A percentile compares a stretch with the other conserved stretches of the same genome.
Evolutionary conservation across 1,284 basidiomycete genomes (phyloP).

Genomic region (Melampsora abietis-canadensis): DNA sequence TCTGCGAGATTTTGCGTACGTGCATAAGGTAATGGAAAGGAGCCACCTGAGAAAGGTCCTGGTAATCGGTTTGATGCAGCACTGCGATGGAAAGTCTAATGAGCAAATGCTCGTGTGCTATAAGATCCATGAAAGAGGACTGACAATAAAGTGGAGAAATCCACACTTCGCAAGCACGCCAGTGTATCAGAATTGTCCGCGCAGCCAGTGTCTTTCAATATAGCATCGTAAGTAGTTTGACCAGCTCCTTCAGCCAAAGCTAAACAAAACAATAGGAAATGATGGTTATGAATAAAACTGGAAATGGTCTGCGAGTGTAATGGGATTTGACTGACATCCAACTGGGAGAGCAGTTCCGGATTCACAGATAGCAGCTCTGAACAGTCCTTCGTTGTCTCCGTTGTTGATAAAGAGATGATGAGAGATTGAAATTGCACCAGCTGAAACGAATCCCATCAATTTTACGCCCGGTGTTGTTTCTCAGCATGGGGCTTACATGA

Average conservation of each 20-base stretch:
- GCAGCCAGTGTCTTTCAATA: conserved; percentile 17
- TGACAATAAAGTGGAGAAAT: not conserved
- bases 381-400: conserved; percentile 14
- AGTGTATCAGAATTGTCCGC: conserved; percentile 3
- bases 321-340: conserved; percentile 15
- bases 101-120: not conserved
- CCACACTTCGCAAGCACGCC: conserved; percentile 22
- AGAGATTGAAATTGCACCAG: conserved; percentile 37
- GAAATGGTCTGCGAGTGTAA: too few relatives aligned
- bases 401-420: conserved; percentile 24
- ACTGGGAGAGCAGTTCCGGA: conserved; percentile 35
- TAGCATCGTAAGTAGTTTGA: conserved; percentile 29
- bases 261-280: not conserved
- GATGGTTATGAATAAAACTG: not conserved
- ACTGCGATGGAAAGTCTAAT: not conserved
- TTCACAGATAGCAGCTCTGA: conserved; percentile 15
- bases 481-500: conserved; percentile 16
- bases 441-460: not conserved
- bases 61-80: conserved; percentile 20
- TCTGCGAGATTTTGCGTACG: not conserved
- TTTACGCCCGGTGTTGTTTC: too few relatives aligned
- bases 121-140: not conserved
- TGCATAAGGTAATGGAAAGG: conserved; percentile 19
- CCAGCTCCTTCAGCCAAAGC: too few relatives aligned
- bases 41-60: conserved; percentile 30